phyloP scores from a whole-genome alignment of 345 rosid species.

The Euphorbia pulcherrima region DNA sequence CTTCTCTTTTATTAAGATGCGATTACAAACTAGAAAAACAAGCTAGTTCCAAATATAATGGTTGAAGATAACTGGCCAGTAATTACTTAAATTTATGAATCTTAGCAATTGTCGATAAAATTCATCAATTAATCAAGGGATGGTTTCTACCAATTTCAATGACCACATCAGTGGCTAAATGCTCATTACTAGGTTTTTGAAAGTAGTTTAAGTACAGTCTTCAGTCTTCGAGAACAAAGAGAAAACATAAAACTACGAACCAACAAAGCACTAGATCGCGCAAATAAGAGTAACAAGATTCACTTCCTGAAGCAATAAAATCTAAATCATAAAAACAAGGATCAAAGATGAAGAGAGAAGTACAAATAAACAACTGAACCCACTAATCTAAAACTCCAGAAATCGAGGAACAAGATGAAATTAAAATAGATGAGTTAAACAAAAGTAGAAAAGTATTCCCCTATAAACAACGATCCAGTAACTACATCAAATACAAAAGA shows the following conservation, averaged over 20 bases:
- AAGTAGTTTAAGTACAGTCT: too few relatives aligned
- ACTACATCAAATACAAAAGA: not conserved
- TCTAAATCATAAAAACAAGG: not conserved
- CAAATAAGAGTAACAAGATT: constrained; percentile 5
- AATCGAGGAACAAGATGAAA: not conserved
- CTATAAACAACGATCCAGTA: not conserved
- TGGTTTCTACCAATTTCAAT: too few relatives aligned
- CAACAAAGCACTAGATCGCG: too few relatives aligned
- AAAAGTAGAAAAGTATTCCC: not conserved
- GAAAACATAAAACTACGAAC: too few relatives aligned
- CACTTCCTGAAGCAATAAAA: constrained; percentile 6
- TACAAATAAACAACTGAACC: constrained; percentile 1
- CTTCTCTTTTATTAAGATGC: not conserved
- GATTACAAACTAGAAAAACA: not conserved
- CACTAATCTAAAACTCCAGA: not conserved
- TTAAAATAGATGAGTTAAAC: too few relatives aligned
- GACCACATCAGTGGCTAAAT: too few relatives aligned
- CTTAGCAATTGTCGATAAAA: too few relatives aligned
- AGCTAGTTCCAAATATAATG: not conserved
- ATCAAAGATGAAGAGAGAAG: not conserved
- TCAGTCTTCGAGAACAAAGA: too few relatives aligned
- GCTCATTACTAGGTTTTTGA: too few relatives aligned
- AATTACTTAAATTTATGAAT: too few relatives aligned
- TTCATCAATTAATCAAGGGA: too few relatives aligned
- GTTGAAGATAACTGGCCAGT: too few relatives aligned